These are phyloP conservation scores for Xylaria palmicola DNA, from an alignment of 495 filamentous ascomycete genomes.

Conservation along the genomic window DNA sequence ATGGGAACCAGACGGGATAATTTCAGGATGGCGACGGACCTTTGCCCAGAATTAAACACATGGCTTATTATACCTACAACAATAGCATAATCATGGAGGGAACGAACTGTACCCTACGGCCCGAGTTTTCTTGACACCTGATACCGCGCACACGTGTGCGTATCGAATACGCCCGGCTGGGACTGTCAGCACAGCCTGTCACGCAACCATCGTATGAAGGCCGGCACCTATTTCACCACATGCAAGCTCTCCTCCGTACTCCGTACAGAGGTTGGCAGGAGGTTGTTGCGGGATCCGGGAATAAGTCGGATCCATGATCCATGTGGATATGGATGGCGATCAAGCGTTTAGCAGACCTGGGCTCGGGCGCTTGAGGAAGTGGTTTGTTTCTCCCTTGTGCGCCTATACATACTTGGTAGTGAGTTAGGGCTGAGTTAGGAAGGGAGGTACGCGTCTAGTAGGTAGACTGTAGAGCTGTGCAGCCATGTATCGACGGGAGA, in stretches of 20 bases:
- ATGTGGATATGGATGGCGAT: slow-evolving; percentile 1
- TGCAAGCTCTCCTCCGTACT: background rate
- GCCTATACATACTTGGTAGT: background rate
- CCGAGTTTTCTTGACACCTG: background rate
- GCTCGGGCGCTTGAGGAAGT: background rate
- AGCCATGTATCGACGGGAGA: background rate
- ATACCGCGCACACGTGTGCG: background rate
- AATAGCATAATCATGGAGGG: background rate
- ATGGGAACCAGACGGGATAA: too few species aligned
- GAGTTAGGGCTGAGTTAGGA: background rate
- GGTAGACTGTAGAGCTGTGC: too few species aligned
- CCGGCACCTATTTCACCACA: background rate
- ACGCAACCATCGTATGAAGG: slow-evolving; percentile 6
- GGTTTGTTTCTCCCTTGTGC: background rate
- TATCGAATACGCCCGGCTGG: background rate
- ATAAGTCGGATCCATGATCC: slow-evolving; percentile 2
- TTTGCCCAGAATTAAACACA: background rate
- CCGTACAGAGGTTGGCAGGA: background rate
- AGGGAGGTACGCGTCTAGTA: background rate
- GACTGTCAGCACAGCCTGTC: background rate
- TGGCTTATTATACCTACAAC: background rate
- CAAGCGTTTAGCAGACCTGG: background rate
- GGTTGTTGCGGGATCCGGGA: background rate
- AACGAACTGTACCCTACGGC: background rate
- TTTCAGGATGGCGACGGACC: background rate